A percentile compares a stretch with the other conserved stretches of the same genome.
Conservation (phyloP, 352 stramenopile species). For the Pseudoperonospora humuli region DNA sequence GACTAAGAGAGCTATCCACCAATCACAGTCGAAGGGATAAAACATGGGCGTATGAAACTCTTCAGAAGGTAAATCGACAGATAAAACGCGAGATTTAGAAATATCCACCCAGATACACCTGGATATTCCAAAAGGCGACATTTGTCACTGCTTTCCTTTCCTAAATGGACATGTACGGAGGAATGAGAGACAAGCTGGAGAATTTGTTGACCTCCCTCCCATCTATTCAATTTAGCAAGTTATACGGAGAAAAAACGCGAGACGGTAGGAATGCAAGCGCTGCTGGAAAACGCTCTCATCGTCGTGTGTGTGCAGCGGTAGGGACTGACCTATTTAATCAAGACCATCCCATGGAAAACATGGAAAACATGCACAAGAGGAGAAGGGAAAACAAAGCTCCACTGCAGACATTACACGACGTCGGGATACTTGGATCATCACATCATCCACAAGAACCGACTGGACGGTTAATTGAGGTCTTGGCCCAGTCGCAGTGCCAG, state of each 20-base stretch:
- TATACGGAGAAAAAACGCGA: constrained; percentile 10
- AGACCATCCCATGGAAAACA: constrained; percentile 20
- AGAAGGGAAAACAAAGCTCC: constrained; percentile 21
- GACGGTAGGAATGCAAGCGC: constrained; percentile 8
- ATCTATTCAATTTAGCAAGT: constrained; percentile 29
- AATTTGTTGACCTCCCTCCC: too few species aligned
- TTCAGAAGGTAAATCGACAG: too few species aligned
- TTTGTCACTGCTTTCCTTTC: too few species aligned
- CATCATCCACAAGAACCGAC: constrained; percentile 7
- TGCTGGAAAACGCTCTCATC: constrained; percentile 8
- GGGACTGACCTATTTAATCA: constrained; percentile 23
- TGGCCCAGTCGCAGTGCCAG: constrained; percentile 77
- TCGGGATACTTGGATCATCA: neutral
- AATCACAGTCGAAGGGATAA: too few species aligned
- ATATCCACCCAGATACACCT: too few species aligned
- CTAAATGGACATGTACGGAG: too few species aligned
- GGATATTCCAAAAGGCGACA: too few species aligned
- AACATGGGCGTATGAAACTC: too few species aligned
- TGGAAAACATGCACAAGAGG: constrained; percentile 18
- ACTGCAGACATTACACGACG: constrained; percentile 15
- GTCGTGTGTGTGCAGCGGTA: constrained; percentile 14
- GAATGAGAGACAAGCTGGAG: too few species aligned
- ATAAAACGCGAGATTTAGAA: too few species aligned
- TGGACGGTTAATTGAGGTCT: constrained; percentile 61
- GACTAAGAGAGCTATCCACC: too few species aligned